Base-by-base conservation (phyloP, 805 yeast species). In the Saccharomycopsis fermentans region DNA sequence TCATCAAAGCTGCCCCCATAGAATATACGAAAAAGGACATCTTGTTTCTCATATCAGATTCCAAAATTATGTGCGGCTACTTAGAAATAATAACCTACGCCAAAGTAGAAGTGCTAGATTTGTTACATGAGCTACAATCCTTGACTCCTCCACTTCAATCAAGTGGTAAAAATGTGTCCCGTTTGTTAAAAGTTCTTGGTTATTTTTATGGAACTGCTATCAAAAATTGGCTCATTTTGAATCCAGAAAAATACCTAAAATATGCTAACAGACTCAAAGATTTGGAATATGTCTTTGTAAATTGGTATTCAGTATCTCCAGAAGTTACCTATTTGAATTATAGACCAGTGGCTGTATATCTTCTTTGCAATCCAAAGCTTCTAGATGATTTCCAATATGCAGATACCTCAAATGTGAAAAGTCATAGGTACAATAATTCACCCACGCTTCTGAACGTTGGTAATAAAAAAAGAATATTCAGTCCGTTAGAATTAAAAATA, bases 401-500 rank as follows among this genome's bases (percentile, higher is more conserved):
- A 9, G 50, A 43, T 43, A 43, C 50, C 17, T 43, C 50, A 9
- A 43, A 21, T 21, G 24, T 43, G 24, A 21, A 27, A 43, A 21
- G 24, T 3, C 17, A 43, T 43, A 43, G 24, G 12, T 24, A 43
- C 24, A 21, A 21, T 43, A 21, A 43, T 21, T 9, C 24, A 24
- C 16, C 50, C 11, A 24, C 24, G 4, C 24, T 29, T 16, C 50
- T 24, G 24, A 43, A 43, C 9, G 16, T 29, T 24, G 11, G 6
- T 21, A 26, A 16, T 21, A 26, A 24, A 21, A 21, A 43, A 43
- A 21, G 1, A 21, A 24, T 32, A 16, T 51, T 48, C 43, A 55
- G 2, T 14, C 14, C 54, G 4, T 40, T 43, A 12, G 58, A 55
- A 12, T 47, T 39, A 5, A 54, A 55, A 50, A 58, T 55, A 39